phyloP scores from a whole-genome alignment of 1,139 yeast genomes.

The Lodderomyces elongisporus region DNA sequence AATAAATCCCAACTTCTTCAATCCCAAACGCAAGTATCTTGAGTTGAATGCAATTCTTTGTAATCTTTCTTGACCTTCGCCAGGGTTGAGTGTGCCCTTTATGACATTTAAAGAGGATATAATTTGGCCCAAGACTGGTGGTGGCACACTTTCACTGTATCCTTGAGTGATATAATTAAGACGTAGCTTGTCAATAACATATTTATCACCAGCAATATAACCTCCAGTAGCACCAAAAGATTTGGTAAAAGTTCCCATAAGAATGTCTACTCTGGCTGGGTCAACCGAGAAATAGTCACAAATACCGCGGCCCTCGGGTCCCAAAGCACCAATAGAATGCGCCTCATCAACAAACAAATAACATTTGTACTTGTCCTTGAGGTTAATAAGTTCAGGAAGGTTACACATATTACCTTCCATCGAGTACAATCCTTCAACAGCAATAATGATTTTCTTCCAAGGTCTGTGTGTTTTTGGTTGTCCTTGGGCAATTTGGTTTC shows the following conservation, averaged over 20 bases:
- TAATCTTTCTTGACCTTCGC: constrained; percentile 88
- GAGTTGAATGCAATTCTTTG: constrained; percentile 94
- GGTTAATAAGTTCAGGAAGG: constrained; percentile 68
- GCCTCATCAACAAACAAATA: constrained; percentile 95
- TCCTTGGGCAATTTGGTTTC: constrained; percentile 91
- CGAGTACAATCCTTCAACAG: constrained; percentile 93
- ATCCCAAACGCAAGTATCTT: constrained; percentile 83
- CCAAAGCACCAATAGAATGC: constrained; percentile 96
- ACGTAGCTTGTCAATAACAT: constrained; percentile 68
- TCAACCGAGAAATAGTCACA: constrained; percentile 86
- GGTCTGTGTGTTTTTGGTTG: constrained; percentile 97
- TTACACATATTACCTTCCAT: constrained; percentile 98
- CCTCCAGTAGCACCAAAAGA: constrained; percentile 99
- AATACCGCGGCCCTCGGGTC: constrained; percentile 89
- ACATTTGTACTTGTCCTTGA: constrained; percentile 83
- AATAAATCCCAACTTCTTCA: constrained; percentile 87
- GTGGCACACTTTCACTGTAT: constrained; percentile 83
- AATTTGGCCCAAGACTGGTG: constrained; percentile 89
- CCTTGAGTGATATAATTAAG: constrained; percentile 66
- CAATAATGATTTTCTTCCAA: constrained; percentile 89
- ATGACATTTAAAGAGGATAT: constrained; percentile 74
- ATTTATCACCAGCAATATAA: constrained; percentile 72
- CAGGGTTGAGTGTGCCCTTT: constrained; percentile 77
- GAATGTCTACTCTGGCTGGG: constrained; percentile 71
- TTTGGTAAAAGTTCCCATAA: constrained; percentile 97